Conservation (phyloP, 139 green algal genomes). For the Haematococcus sp. region DNA sequence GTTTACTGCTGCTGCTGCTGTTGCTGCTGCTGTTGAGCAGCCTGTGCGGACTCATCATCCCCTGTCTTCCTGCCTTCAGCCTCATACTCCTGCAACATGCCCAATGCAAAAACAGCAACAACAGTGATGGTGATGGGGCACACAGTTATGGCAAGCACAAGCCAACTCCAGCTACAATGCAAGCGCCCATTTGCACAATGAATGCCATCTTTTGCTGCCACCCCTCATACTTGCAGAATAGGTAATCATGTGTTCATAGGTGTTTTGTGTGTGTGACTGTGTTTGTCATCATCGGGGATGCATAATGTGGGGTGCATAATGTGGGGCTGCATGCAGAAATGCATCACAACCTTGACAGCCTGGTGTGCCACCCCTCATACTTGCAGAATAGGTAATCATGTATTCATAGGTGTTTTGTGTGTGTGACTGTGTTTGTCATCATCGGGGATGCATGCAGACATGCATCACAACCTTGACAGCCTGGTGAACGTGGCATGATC, state of each 20-base stretch:
- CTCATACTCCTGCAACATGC: conserved; percentile 9
- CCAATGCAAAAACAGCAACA: no score
- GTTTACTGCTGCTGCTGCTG: conserved; percentile 32
- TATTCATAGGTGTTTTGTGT: background rate
- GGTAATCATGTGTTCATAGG: background rate
- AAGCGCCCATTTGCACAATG: no score
- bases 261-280: background rate
- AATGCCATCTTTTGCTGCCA: no score
- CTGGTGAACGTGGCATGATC: background rate
- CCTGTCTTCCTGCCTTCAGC: conserved; percentile 21
- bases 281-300: background rate
- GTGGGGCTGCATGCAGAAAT: no score
- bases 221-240: background rate
- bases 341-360: no score
- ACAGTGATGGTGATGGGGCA: no score
- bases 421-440: background rate
- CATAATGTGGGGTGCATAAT: no score
- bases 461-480: no score
- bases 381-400: background rate
- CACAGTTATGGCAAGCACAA: no score
- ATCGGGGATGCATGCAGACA: background rate
- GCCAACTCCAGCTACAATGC: no score
- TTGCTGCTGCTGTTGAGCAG: conserved; percentile 19
- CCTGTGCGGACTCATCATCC: background rate
- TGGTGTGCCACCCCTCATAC: background rate